Percentiles rank a stretch among this genome's conserved stretches.
These are phyloP conservation scores for Cucumis cinereus DNA, from an alignment of 306 rosid genomes.

Conservation along the genomic window DNA sequence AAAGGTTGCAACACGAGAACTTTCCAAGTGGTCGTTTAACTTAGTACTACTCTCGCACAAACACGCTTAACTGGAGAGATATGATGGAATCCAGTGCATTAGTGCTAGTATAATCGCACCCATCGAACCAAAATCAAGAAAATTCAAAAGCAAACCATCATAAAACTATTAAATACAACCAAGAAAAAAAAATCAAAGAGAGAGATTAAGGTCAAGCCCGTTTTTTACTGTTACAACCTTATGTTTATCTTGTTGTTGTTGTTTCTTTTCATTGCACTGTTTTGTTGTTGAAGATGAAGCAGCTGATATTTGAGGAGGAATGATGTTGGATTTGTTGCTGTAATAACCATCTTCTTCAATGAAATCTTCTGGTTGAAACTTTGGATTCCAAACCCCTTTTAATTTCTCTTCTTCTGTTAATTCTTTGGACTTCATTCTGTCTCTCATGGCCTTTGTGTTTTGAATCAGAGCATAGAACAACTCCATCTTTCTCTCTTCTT, in stretches of 20 bases:
- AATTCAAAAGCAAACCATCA: background rate
- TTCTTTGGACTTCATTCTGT: constrained; percentile 14
- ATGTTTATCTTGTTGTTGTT: background rate
- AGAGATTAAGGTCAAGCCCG: constrained; percentile 8
- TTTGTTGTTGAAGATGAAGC: background rate
- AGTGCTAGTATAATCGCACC: too few relatives aligned
- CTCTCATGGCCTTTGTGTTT: constrained; percentile 40
- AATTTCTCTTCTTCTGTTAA: constrained; percentile 9
- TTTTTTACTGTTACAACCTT: background rate
- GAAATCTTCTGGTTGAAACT: constrained; percentile 68
- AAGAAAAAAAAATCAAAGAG: background rate
- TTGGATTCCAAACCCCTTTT: constrained; percentile 44
- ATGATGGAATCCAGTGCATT: too few relatives aligned
- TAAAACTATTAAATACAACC: background rate
- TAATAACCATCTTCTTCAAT: background rate
- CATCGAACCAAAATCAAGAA: background rate
- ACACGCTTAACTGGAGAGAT: too few relatives aligned
- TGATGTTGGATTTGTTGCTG: background rate
- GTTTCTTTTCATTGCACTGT: background rate
- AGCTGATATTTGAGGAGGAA: background rate
- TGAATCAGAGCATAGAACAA: constrained; percentile 55
- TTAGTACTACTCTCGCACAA: too few relatives aligned
- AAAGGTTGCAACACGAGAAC: too few relatives aligned
- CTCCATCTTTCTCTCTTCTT: constrained; percentile 49
- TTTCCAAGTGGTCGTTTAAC: too few relatives aligned